Conservation (phyloP, 768 basidiomycete species). For the Chalciporus piperatus region DNA sequence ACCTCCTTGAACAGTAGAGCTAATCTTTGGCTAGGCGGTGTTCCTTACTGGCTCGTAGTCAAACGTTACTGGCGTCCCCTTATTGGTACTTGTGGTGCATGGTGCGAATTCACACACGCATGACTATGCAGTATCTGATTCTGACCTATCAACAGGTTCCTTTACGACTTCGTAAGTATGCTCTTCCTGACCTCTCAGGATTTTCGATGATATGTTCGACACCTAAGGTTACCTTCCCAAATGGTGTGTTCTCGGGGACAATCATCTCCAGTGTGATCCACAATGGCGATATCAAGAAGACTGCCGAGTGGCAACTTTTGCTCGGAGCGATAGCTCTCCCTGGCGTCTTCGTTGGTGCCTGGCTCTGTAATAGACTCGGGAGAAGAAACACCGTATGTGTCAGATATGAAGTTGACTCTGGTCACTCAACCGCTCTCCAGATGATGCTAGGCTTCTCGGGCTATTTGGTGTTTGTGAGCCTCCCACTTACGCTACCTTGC, state of each 20-base stretch:
- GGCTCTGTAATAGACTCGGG: constrained; percentile 52
- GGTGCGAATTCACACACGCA: constrained; percentile 35
- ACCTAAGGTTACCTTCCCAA: constrained; percentile 64
- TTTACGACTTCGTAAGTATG: constrained; percentile 59
- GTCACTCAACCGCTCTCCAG: constrained; percentile 28
- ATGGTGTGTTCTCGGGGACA: constrained; percentile 64
- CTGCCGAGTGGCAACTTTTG: constrained; percentile 70
- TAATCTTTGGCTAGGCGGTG: constrained; percentile 35
- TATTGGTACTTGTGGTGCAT: constrained; percentile 72
- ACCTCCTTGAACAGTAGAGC: not conserved
- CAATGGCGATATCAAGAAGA: constrained; percentile 50
- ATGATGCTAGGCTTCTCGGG: constrained; percentile 70
- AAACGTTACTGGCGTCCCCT: constrained; percentile 66
- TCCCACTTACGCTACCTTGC: not conserved
- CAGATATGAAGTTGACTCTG: not conserved
- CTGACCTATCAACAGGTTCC: constrained; percentile 43
- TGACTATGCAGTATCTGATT: not conserved
- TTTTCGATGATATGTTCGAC: not conserved
- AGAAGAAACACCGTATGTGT: constrained; percentile 52
- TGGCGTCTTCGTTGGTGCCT: constrained; percentile 51
- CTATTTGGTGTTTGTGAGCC: constrained; percentile 57
- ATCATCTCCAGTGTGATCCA: constrained; percentile 69
- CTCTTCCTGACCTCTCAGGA: not conserved
- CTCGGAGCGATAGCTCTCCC: constrained; percentile 61
- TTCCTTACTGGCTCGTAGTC: constrained; percentile 60